Conservation (phyloP, 148 eudicot genomes). For the Chenopodium quinoa region DNA sequence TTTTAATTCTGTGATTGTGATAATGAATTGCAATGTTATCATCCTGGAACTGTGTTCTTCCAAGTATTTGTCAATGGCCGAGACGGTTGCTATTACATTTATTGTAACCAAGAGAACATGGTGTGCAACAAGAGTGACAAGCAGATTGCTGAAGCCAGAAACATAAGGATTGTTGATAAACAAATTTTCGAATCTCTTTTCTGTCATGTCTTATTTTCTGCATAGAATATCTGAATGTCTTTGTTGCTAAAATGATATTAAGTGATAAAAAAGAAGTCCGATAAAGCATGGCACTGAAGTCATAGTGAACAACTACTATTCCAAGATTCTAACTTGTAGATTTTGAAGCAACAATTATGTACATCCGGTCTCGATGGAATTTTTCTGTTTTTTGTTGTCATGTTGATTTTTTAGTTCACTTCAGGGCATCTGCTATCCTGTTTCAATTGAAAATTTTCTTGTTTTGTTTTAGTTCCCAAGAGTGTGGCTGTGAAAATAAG, state of each 20-base stretch:
- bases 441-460: not conserved
- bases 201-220: not conserved
- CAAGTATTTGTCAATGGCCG: not conserved
- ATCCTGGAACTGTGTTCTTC: not conserved
- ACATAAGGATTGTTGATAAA: not conserved
- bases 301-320: not conserved
- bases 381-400: not conserved
- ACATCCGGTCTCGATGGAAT: not conserved
- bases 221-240: not conserved
- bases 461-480: too few species aligned
- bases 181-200: not conserved
- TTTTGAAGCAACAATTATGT: not conserved
- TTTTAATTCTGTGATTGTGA: not conserved
- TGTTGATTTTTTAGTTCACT: not conserved
- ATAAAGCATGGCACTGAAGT: not conserved
- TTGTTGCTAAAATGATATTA: not conserved
- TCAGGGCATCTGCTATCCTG: not conserved
- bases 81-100: not conserved
- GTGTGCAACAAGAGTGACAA: not conserved
- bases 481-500: too few species aligned
- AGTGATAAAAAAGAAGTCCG: not conserved
- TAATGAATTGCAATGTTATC: not conserved
- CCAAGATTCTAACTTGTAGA: not conserved
- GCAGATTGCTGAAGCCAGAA: not conserved
- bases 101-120: not conserved